Percentiles rank a stretch among this genome's conserved stretches.
phyloP scores from a whole-genome alignment of 2,329 filamentous ascomycete species.

The Dryadomyces sulphureus region DNA sequence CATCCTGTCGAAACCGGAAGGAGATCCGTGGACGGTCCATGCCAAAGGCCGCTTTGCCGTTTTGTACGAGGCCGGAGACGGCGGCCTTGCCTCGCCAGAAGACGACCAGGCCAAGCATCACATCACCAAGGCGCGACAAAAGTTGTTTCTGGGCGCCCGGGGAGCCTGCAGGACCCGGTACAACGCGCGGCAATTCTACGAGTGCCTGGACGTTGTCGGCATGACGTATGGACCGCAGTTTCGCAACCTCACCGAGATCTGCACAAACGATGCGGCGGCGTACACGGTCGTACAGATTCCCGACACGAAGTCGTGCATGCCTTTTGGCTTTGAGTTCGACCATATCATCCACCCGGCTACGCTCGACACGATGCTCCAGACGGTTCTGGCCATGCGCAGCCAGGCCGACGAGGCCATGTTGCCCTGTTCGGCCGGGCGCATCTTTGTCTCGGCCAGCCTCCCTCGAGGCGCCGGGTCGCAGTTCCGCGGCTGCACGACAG shows the following conservation, averaged over 20 bases:
- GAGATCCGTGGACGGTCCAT: slow-evolving; percentile 23
- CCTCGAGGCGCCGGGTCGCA: slow-evolving; percentile 17
- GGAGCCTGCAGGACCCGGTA: slow-evolving; percentile 18
- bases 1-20: slow-evolving; percentile 30
- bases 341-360: slow-evolving; percentile 44
- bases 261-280: slow-evolving; percentile 12
- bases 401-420: slow-evolving; percentile 27
- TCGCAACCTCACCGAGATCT: slow-evolving; percentile 26
- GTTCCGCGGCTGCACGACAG: slow-evolving; percentile 28
- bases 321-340: slow-evolving; percentile 33
- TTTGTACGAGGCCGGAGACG: background rate
- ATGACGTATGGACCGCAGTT: slow-evolving; percentile 37
- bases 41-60: slow-evolving; percentile 19
- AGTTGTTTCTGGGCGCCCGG: slow-evolving; percentile 13
- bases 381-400: slow-evolving; percentile 28
- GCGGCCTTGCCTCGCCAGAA: too few relatives aligned
- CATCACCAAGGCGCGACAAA: background rate
- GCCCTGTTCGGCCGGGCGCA: slow-evolving; percentile 27
- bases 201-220: slow-evolving; percentile 32
- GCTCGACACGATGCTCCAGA: slow-evolving; percentile 41
- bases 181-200: slow-evolving; percentile 32
- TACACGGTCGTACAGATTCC: slow-evolving; percentile 25
- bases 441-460: slow-evolving; percentile 29
- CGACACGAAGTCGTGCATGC: slow-evolving; percentile 37
- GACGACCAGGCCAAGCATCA: background rate